Conservation (phyloP, 352 stramenopile genomes). For the Globisporangium iwayamae region DNA sequence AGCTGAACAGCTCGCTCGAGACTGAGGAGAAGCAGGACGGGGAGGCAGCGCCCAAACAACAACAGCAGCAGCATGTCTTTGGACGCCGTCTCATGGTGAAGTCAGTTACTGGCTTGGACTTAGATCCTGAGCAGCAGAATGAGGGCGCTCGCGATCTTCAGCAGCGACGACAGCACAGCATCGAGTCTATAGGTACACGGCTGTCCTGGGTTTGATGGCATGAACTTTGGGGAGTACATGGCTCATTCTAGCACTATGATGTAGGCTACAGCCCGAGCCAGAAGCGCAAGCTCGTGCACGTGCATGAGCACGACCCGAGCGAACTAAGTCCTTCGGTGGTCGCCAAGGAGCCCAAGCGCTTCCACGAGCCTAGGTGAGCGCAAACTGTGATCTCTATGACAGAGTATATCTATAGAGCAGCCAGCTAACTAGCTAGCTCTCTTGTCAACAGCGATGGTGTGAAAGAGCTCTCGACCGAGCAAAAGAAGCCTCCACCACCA, state of each 20-base stretch:
- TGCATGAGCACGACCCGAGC: conserved; percentile 36
- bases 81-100: neutral
- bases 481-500: neutral
- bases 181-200: conserved; percentile 10
- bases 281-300: conserved; percentile 63
- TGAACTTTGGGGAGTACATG: neutral
- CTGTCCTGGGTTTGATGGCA: neutral
- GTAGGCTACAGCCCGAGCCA: conserved; percentile 54
- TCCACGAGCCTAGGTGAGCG: conserved; percentile 42
- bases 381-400: neutral
- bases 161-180: conserved; percentile 8
- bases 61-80: neutral
- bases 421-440: neutral
- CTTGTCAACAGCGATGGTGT: neutral
- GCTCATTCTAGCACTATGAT: conserved; percentile 15
- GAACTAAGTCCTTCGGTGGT: conserved; percentile 27
- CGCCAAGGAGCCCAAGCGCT: conserved; percentile 57
- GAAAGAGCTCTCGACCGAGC: neutral
- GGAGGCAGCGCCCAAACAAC: neutral
- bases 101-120: neutral
- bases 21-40: conserved; percentile 4
- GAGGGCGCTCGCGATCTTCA: conserved; percentile 5
- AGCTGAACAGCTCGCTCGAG: neutral
- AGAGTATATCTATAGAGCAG: neutral
- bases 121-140: neutral